Conservation (phyloP, 2,329 filamentous ascomycete genomes). For the Cladobotryum mycophilum region DNA sequence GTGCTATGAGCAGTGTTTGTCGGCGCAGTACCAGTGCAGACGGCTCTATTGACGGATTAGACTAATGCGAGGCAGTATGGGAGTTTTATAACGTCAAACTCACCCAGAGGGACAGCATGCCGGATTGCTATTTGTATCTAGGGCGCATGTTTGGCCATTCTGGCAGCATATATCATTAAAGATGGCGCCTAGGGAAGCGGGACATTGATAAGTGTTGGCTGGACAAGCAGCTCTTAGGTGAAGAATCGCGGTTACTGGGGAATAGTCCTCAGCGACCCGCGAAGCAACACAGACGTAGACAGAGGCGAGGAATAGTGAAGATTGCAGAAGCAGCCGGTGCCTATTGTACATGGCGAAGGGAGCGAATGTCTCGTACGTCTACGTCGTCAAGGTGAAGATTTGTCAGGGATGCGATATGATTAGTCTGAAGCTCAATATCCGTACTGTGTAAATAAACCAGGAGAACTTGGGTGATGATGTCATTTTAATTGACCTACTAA, state of each 20-base stretch:
- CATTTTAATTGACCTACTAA: no score
- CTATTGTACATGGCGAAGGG: background rate
- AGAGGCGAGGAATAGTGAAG: background rate
- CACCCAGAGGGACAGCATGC: slow-evolving; percentile 51
- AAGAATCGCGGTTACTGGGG: slow-evolving; percentile 7
- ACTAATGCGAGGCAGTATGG: background rate
- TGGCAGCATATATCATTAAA: slow-evolving; percentile 48
- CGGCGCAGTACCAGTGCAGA: slow-evolving; percentile 52
- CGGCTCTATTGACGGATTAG: slow-evolving; percentile 31
- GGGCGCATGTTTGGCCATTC: slow-evolving; percentile 42
- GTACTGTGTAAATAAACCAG: no score
- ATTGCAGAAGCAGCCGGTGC: background rate
- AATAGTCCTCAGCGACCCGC: background rate
- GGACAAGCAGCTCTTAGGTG: slow-evolving; percentile 36
- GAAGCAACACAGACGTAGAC: background rate
- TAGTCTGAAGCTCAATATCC: no score
- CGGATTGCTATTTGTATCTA: slow-evolving; percentile 42
- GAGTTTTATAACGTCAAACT: slow-evolving; percentile 17
- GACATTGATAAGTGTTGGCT: slow-evolving; percentile 45
- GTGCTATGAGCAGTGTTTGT: slow-evolving; percentile 28
- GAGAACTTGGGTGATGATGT: no score
- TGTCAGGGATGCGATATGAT: no score
- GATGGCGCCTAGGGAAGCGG: slow-evolving; percentile 36
- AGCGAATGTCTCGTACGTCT: background rate
- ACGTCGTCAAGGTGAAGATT: no score